Evolutionary conservation across 352 stramenopile species (phyloP), one percentile per base, ranked within the genome.

Genomic region (Globisporangium splendens): DNA sequence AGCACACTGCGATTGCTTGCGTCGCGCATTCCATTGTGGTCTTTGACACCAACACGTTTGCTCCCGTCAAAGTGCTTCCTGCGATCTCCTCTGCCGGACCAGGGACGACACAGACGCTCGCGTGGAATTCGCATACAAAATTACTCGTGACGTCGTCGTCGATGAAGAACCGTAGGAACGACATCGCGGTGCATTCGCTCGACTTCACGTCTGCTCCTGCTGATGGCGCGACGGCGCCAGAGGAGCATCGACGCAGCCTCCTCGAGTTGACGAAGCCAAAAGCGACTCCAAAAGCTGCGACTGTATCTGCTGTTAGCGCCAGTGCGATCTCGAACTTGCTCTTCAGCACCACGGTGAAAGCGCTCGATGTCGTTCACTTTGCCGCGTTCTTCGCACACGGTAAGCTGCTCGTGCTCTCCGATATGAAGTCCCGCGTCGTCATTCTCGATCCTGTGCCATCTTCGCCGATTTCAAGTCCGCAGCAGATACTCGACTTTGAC

Each of bases 171-270:
- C 38, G 17, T 20, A 61, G 46, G 38, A 61, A 50, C 24, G 47
- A 77, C 18, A 21, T 70, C 20, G 63, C 55, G 24, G 47, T 82
- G 46, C 77, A 75, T 48, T 64, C 70, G 8, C 21, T 70, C 18
- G 62, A 63, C 22, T 51, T 56, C 12, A 51, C 53, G 5, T 17
- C n/a, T 3, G 13, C 49, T 14, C 46, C 28, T 28, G 22, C 35
- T 7, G 38, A 44, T 13, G 33, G 24, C 15, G 12, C 17, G 14
- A 20, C 21, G 21, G 15, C 28, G 22, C 33, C n/a, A 12, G 42
- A 21, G 20, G 44, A 53, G 14, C 20, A 43, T 21, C 20, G 38
- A 12, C 54, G 17, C 22, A 33, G 13, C 18, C 13, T 46, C 44
- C 18, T 46, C 39, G 38, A 56, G 0, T 8, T 35, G 28, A 22